A percentile compares a stretch with the other conserved stretches of the same genome.
phyloP scores from a whole-genome alignment of 2,329 filamentous ascomycete genomes.

The Ophiobolus disseminans region DNA sequence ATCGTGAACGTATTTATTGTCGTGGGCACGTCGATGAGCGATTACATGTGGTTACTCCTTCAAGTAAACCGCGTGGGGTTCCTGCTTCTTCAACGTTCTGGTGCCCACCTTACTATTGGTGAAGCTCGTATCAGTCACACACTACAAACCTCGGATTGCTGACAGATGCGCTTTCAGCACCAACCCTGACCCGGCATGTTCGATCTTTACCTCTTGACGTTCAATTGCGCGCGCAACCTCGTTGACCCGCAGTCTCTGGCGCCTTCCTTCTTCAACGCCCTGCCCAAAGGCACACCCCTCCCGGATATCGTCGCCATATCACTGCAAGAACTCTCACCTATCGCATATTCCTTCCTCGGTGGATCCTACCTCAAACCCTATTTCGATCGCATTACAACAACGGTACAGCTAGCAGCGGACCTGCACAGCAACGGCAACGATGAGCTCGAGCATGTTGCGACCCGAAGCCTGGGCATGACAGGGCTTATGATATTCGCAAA shows the following conservation, averaged over 20 bases:
- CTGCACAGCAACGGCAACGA: conserved; percentile 49
- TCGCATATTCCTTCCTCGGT: conserved; percentile 84
- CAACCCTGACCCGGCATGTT: conserved; percentile 50
- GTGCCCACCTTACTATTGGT: not conserved
- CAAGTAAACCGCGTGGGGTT: too few relatives aligned
- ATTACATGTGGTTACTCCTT: too few relatives aligned
- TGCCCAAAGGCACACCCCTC: conserved; percentile 57
- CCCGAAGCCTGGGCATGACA: conserved; percentile 85
- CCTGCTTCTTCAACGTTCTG: not conserved
- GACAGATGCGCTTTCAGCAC: conserved; percentile 23
- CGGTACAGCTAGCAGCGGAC: conserved; percentile 72
- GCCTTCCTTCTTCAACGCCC: conserved; percentile 63
- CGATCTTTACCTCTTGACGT: conserved; percentile 80
- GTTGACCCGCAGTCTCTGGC: conserved; percentile 76
- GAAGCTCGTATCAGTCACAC: conserved; percentile 6
- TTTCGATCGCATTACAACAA: conserved; percentile 72
- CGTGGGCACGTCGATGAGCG: too few relatives aligned
- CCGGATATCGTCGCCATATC: conserved; percentile 72
- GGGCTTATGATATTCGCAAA: conserved; percentile 84
- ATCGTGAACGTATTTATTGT: too few relatives aligned
- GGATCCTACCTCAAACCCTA: conserved; percentile 80
- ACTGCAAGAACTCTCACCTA: conserved; percentile 88
- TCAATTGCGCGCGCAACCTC: conserved; percentile 81
- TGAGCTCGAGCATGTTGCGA: conserved; percentile 73
- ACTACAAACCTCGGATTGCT: conserved; percentile 24